Evolutionary conservation across 1,284 basidiomycete genomes (phyloP), one percentile per base, ranked within the genome.

Genomic region (Ganoderma sinense): DNA sequence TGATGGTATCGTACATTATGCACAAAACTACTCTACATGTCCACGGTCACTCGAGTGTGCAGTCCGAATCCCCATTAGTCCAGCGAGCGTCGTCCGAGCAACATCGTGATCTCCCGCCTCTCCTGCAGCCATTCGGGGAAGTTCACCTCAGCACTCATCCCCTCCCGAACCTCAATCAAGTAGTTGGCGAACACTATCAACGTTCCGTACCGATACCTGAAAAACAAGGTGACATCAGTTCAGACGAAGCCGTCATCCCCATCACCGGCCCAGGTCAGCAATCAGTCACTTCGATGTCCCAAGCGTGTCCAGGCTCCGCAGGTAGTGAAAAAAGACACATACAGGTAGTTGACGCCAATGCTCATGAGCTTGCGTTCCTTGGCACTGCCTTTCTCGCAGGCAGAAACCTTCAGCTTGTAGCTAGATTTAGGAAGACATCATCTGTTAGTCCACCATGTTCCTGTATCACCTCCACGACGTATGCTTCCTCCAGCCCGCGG

Each of bases 161-260:
- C 82, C 73, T 89, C 87, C 69, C 84, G 84, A 78, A 86, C 88
- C 82, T 98, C 97, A 66, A 99, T 90, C 74, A 99, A 84, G 81
- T 98, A 99, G 80, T 98, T 97, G 36, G 98, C 94, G 73, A 99
- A 96, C 8, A 96, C 96, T 75, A 99, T 98, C 60, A 99, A 84
- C 8, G 95, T 93, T 1, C 95, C 97, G 78, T 99, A 98, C 70
- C 93, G 95, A 81, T 89, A 90, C 72, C 91, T 93, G 70, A 23
- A 40, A 62, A 66, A 20, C 43, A 62, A 31, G 39, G 48, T 40
- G 58, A 26, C 48, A 53, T 53, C 48, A 13, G 23, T 13, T 53
- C 48, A 23, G 23, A 10, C 23, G 3, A 53, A 26, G 48, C 6
- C 20, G 7, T 23, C 31, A 23, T n/a, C 72, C 48, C 62, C 48